Base-by-base conservation (phyloP, 2,329 filamentous ascomycete genomes). In the Metarhizium brunneum region DNA sequence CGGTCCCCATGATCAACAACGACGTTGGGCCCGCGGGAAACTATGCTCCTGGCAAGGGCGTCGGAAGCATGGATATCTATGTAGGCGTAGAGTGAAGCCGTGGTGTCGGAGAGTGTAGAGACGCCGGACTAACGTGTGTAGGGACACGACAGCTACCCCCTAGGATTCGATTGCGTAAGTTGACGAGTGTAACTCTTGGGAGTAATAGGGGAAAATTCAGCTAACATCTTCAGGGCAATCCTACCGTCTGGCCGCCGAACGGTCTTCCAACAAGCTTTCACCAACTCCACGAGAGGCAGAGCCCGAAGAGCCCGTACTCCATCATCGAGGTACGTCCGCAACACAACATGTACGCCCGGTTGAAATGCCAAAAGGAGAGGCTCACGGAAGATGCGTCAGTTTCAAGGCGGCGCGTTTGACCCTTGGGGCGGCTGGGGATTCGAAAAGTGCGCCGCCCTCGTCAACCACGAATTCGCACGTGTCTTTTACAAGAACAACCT, bases 401-500 rank as follows among this genome's bases (percentile, higher is more conserved):
- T 86, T 59, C 85, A 90, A 75, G 86, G 81, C 1, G 87, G 87
- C 25, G 76, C 83, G 0, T 90, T 86, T 58, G 87, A 90, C 64
- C 83, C 84, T 0, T 92, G 87, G 81, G 89, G 87, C 51, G 88
- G 87, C 16, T 71, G 75, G 14, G 86, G 87, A 0, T 88, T 88
- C 52, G 83, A 81, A 2, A 74, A 84, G 56, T 94, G 90, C 62
- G 74, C 80, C 4, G 71, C 75, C 2, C 75, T 92, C 3, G 72
- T 88, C 4, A 87, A 87, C 58, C 74, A 84, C n/a, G 86, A 91
- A 61, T 90, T 90, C 59, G 83, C 87, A 58, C 76, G 88, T 16
- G 84, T 94, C 0, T 90, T 91, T 65, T 88, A 90, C 69, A 92
- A 92, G 76, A 89, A 90, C 61, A 76, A 84, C 53, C 81, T 85